Conservation (phyloP, 306 rosid genomes). For the Lablab purpureus region DNA sequence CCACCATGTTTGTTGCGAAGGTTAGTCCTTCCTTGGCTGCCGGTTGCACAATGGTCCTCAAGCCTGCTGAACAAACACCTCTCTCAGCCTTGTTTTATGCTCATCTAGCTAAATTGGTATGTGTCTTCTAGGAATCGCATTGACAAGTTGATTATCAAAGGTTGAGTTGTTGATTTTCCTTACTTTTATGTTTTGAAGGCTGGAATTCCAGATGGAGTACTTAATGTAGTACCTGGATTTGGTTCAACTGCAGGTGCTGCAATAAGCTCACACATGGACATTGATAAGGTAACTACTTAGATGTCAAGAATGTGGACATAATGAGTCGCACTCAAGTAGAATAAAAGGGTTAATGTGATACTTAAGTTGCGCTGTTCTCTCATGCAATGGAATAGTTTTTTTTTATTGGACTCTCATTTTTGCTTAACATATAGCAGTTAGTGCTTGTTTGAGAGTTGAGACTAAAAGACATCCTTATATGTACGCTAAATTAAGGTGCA, state of each 20-base stretch:
- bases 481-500: not conserved
- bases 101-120: conserved; percentile 77
- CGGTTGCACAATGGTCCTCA: conserved; percentile 87
- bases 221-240: conserved; percentile 82
- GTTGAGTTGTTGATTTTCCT: not conserved
- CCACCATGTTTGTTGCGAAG: conserved; percentile 60
- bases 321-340: too few species aligned
- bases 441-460: too few species aligned
- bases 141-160: not conserved
- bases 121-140: not conserved
- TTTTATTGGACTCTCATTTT: too few species aligned
- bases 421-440: too few species aligned
- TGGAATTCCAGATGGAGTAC: conserved; percentile 90
- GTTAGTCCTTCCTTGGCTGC: conserved; percentile 81
- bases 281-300: conserved; percentile 66
- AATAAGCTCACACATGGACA: conserved; percentile 77
- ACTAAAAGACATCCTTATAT: too few species aligned
- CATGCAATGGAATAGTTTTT: too few species aligned
- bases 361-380: too few species aligned
- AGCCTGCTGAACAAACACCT: conserved; percentile 95
- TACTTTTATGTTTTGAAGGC: conserved; percentile 57
- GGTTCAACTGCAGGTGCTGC: conserved; percentile 90
- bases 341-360: too few species aligned
- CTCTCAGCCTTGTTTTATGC: conserved; percentile 86
- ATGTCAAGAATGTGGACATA: not conserved